These are phyloP conservation scores for Colletotrichum phormii DNA, from an alignment of 2,329 filamentous ascomycete genomes.

Conservation along the genomic window DNA sequence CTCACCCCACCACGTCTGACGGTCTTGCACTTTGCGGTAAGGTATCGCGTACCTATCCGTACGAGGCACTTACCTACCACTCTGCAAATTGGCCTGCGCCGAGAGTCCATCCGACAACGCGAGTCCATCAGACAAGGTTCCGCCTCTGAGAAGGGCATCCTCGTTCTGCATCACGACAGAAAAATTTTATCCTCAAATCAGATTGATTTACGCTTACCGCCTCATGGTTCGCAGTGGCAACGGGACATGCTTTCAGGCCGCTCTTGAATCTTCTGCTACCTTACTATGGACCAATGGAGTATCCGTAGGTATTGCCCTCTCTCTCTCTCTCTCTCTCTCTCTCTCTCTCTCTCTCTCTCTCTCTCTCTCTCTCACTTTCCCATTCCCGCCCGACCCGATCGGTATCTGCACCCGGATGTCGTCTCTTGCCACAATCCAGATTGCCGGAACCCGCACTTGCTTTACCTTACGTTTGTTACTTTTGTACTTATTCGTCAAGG, in stretches of 20 bases:
- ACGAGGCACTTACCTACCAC: background rate
- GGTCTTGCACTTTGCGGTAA: background rate
- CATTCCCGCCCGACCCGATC: background rate
- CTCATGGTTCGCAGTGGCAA: background rate
- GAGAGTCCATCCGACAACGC: background rate
- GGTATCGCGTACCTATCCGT: background rate
- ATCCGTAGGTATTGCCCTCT: background rate
- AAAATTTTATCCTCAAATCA: background rate
- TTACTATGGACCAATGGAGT: background rate
- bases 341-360: too few species aligned
- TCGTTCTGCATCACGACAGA: slow-evolving; percentile 2
- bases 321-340: background rate
- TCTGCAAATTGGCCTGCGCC: background rate
- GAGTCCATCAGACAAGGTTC: slow-evolving; percentile 12
- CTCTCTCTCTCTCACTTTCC: background rate
- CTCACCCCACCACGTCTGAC: background rate
- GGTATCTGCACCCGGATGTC: slow-evolving; percentile 8
- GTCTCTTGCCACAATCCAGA: slow-evolving; percentile 11
- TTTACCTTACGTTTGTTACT: background rate
- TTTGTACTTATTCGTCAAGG: background rate
- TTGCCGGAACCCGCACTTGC: background rate
- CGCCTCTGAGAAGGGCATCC: slow-evolving; percentile 1
- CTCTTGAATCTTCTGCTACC: background rate
- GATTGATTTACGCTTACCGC: background rate
- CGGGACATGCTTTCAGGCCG: background rate